phyloP scores from a whole-genome alignment of 805 yeast genomes.

The Saccharomycopsis selenospora region DNA sequence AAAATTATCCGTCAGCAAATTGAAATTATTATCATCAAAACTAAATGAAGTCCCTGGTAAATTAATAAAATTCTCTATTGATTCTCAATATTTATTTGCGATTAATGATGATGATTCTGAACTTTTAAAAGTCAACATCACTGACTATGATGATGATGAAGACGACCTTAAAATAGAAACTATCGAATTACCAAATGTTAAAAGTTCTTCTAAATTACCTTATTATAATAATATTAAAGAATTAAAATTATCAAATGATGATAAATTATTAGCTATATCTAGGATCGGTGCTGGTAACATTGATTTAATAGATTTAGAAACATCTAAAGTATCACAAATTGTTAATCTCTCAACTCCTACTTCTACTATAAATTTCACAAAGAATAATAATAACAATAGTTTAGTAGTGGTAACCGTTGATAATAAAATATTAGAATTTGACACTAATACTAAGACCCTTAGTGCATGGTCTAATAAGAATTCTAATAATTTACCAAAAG shows the following conservation, averaged over 20 bases:
- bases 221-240: constrained; percentile 47
- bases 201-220: constrained; percentile 32
- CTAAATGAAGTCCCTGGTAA: constrained; percentile 48
- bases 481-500: constrained; percentile 65
- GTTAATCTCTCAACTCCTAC: constrained; percentile 43
- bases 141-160: constrained; percentile 27
- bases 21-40: constrained; percentile 35
- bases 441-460: constrained; percentile 24
- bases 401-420: constrained; percentile 65
- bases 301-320: constrained; percentile 37
- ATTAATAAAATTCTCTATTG: constrained; percentile 34
- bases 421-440: constrained; percentile 67
- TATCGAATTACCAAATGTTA: constrained; percentile 34
- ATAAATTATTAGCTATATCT: constrained; percentile 45
- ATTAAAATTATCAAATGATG: constrained; percentile 41
- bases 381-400: constrained; percentile 36
- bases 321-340: constrained; percentile 20
- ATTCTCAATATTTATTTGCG: background rate
- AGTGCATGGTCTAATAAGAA: constrained; percentile 70
- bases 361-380: constrained; percentile 53
- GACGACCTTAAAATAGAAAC: constrained; percentile 26
- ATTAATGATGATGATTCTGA: constrained; percentile 44
- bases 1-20: constrained; percentile 43
- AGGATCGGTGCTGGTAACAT: constrained; percentile 55
- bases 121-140: constrained; percentile 36